A percentile compares a stretch with the other conserved stretches of the same genome.
These are phyloP conservation scores for Rosa multiflora DNA, from an alignment of 306 rosid genomes.

Conservation along the genomic window DNA sequence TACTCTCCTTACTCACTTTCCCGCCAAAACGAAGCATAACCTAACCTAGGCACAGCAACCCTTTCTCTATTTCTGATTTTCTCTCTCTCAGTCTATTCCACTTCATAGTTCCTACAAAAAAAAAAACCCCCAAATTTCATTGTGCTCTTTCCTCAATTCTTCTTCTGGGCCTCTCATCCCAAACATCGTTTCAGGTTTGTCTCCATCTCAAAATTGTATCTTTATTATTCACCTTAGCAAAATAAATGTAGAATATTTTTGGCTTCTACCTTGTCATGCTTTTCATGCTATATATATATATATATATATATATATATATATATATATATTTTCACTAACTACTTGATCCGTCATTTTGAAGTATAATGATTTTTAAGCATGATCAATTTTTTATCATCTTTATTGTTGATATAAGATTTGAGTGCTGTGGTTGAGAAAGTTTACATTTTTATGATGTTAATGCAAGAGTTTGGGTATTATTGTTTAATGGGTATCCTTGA, in stretches of 20 bases:
- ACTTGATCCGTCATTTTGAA: background rate
- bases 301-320: too few relatives aligned
- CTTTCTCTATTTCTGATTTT: background rate
- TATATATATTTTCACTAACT: too few relatives aligned
- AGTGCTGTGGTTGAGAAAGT: background rate
- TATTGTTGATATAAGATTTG: background rate
- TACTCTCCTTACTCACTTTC: background rate
- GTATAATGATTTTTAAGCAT: too few relatives aligned
- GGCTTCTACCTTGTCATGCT: background rate
- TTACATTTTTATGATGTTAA: background rate
- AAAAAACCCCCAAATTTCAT: background rate
- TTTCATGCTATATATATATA: too few relatives aligned
- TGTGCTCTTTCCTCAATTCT: background rate
- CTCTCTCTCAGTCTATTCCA: background rate
- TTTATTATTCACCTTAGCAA: background rate
- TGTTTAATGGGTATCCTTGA: background rate
- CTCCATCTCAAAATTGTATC: background rate
- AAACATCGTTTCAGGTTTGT: background rate
- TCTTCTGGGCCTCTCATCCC: background rate
- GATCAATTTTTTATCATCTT: background rate
- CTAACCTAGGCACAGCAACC: background rate
- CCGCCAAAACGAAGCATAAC: background rate
- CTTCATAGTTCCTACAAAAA: too few relatives aligned
- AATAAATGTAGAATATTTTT: background rate
- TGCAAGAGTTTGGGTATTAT: background rate